Percentiles rank a stretch among this genome's conserved stretches.
phyloP scores from a whole-genome alignment of 345 rosid species.

The Gossypium arboreum region DNA sequence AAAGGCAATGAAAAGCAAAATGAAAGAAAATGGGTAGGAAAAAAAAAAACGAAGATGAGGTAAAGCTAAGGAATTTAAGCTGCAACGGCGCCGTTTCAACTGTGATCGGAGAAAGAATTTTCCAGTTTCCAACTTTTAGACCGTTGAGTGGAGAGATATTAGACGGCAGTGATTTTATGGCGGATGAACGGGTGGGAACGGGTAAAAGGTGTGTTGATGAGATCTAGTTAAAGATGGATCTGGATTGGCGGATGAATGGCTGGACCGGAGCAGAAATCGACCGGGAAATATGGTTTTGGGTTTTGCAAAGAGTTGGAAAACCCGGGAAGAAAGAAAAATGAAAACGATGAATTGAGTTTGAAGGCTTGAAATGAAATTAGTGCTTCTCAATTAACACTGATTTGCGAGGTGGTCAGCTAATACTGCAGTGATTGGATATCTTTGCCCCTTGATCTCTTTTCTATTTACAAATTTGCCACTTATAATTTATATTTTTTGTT shows the following conservation, averaged over 20 bases:
- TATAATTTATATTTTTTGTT: not conserved
- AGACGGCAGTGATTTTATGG: not conserved
- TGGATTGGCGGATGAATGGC: not conserved
- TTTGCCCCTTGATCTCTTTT: not conserved
- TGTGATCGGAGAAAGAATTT: not conserved
- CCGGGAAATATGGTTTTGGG: not conserved
- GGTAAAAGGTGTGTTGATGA: constrained; percentile 5
- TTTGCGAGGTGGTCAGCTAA: constrained; percentile 1
- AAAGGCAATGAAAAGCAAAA: not conserved
- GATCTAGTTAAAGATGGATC: constrained; percentile 17
- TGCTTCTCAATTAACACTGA: not conserved
- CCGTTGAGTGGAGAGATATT: not conserved
- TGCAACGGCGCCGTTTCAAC: not conserved
- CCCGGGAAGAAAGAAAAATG: constrained; percentile 17
- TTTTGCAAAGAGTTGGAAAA: constrained; percentile 13
- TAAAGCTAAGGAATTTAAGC: not conserved
- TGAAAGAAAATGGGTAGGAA: too few species aligned
- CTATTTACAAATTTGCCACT: constrained; percentile 16
- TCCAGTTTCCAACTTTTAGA: not conserved
- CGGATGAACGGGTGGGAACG: not conserved
- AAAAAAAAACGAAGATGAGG: not conserved
- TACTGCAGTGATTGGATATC: not conserved
- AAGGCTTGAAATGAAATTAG: not conserved
- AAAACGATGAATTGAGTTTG: not conserved
- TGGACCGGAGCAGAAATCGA: not conserved